These are phyloP conservation scores for Aaosphaeria pasadenensis DNA, from an alignment of 2,329 filamentous ascomycete genomes.

Conservation along the genomic window DNA sequence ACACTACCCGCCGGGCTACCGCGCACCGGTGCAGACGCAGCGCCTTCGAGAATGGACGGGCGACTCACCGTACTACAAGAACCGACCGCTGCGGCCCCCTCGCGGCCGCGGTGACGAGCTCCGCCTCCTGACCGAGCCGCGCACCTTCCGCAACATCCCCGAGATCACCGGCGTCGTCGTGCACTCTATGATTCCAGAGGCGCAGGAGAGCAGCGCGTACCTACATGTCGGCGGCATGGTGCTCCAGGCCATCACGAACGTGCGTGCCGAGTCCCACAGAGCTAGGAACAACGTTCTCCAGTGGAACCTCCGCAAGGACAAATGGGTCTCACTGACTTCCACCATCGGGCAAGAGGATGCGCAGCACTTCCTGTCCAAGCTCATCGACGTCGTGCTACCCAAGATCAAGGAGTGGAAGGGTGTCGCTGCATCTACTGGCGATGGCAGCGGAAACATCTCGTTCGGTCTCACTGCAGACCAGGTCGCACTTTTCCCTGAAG, in stretches of 20 bases:
- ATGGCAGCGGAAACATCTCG: conserved; percentile 80
- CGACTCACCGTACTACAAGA: conserved; percentile 91
- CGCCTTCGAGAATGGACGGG: conserved; percentile 83
- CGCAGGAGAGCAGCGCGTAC: conserved; percentile 67
- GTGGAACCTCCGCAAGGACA: conserved; percentile 71
- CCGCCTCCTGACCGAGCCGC: conserved; percentile 63
- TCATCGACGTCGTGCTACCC: conserved; percentile 85
- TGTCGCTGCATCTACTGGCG: conserved; percentile 72
- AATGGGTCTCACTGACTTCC: conserved; percentile 72
- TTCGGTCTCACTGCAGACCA: conserved; percentile 76
- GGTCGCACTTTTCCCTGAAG: conserved; percentile 84
- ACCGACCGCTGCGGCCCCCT: conserved; percentile 79
- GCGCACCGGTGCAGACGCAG: conserved; percentile 55
- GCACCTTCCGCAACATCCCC: conserved; percentile 81
- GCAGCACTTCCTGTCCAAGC: conserved; percentile 86
- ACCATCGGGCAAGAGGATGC: conserved; percentile 77
- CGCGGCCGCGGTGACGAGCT: conserved; percentile 68
- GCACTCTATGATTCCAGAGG: conserved; percentile 68
- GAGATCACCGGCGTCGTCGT: conserved; percentile 77
- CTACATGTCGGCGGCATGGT: conserved; percentile 82
- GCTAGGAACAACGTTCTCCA: conserved; percentile 68
- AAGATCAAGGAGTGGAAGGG: conserved; percentile 96
- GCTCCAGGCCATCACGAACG: conserved; percentile 80
- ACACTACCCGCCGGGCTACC: conserved; percentile 77
- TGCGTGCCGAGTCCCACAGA: conserved; percentile 66